These are phyloP conservation scores for Russula brevipes DNA, from an alignment of 768 basidiomycete species.

Conservation along the genomic window DNA sequence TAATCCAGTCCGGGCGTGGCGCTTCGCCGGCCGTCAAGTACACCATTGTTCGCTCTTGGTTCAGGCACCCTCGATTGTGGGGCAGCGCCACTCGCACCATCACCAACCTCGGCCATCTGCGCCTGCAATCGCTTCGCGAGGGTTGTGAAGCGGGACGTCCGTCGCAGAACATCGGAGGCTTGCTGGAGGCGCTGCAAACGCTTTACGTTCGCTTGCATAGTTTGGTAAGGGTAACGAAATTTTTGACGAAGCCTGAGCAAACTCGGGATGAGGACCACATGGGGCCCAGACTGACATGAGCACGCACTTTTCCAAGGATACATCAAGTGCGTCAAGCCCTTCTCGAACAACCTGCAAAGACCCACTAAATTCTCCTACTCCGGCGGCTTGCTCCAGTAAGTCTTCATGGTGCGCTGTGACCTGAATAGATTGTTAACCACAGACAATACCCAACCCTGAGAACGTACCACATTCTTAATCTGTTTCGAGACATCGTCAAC, in stretches of 20 bases:
- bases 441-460: not conserved
- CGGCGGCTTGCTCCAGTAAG: constrained; percentile 75
- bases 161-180: constrained; percentile 77
- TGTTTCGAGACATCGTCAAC: constrained; percentile 92
- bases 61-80: constrained; percentile 14
- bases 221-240: constrained; percentile 78
- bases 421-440: constrained; percentile 35
- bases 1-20: constrained; percentile 33
- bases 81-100: constrained; percentile 16
- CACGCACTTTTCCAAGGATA: constrained; percentile 70
- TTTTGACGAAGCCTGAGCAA: constrained; percentile 67
- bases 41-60: constrained; percentile 18
- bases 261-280: not conserved
- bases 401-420: constrained; percentile 80
- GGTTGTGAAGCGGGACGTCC: constrained; percentile 79
- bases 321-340: constrained; percentile 68
- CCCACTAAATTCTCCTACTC: constrained; percentile 62
- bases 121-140: constrained; percentile 75
- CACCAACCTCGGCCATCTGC: constrained; percentile 72
- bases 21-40: constrained; percentile 16
- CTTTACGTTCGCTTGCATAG: constrained; percentile 62
- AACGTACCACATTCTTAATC: constrained; percentile 72
- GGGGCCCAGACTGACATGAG: not conserved
- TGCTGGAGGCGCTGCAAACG: constrained; percentile 76
- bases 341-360: constrained; percentile 61